Evolutionary conservation across 345 rosid genomes (phyloP).

Genomic region (Microthlaspi erraticum): DNA sequence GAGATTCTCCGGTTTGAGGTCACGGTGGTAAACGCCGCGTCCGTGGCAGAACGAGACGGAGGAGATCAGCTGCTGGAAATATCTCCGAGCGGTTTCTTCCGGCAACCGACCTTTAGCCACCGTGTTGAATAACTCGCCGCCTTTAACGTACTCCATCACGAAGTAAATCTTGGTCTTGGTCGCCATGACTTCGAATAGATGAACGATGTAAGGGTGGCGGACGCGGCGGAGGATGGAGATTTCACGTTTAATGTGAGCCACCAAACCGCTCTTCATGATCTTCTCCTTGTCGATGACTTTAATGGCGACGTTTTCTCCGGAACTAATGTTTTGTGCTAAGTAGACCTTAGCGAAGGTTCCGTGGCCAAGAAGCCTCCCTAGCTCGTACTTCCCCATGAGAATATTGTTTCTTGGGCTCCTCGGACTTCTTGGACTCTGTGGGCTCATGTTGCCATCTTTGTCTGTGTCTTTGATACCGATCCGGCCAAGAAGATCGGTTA

Average conservation of each 20-base stretch:
- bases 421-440: conserved; percentile 45
- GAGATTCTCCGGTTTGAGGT: conserved; percentile 82
- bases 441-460: conserved; percentile 43
- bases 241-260: conserved; percentile 79
- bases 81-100: conserved; percentile 66
- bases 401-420: conserved; percentile 43
- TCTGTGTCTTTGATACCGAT: conserved; percentile 37
- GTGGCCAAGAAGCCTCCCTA: conserved; percentile 79
- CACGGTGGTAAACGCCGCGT: conserved; percentile 87
- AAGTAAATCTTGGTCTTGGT: conserved; percentile 82
- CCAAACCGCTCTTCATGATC: conserved; percentile 65
- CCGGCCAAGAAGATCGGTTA: conserved; percentile 44
- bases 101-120: conserved; percentile 72
- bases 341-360: conserved; percentile 93
- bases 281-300: conserved; percentile 83
- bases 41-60: conserved; percentile 81
- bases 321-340: conserved; percentile 62
- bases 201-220: conserved; percentile 82
- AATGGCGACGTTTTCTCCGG: conserved; percentile 65
- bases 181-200: conserved; percentile 86
- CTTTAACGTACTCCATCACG: conserved; percentile 84
- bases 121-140: conserved; percentile 78
- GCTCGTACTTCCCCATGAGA: conserved; percentile 72
- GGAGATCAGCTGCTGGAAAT: conserved; percentile 79
- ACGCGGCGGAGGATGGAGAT: conserved; percentile 88